Percentiles rank a stretch among this genome's conserved stretches.
Conservation (phyloP, 495 filamentous ascomycete species). For the Podospora tetraspora region DNA sequence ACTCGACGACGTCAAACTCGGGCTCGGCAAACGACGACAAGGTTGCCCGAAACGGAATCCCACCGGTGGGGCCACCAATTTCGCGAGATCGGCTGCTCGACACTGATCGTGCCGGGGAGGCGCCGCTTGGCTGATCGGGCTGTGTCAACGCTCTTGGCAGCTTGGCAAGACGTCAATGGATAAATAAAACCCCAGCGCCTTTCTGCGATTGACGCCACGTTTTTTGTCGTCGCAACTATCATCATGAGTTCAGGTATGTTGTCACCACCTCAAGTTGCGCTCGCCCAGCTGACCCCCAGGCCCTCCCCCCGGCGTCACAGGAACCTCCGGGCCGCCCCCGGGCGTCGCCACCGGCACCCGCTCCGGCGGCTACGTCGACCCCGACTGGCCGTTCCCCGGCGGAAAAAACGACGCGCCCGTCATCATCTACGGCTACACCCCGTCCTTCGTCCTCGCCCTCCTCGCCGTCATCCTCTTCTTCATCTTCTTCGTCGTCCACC, state of each 20-base stretch:
- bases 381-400: conserved; percentile 30
- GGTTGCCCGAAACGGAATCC: background rate
- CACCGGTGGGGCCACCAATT: background rate
- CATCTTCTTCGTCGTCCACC: conserved; percentile 27
- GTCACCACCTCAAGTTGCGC: no score
- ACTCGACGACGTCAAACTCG: no score
- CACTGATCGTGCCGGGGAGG: background rate
- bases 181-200: background rate
- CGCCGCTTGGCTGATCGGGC: background rate
- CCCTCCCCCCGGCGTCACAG: conserved; percentile 9
- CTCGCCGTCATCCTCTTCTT: conserved; percentile 27
- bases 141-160: background rate
- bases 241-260: background rate
- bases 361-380: conserved; percentile 27
- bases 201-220: background rate
- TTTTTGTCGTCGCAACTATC: background rate
- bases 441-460: conserved; percentile 29
- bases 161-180: background rate
- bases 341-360: conserved; percentile 5
- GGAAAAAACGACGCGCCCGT: conserved; percentile 23
- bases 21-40: background rate
- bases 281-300: background rate
- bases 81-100: background rate
- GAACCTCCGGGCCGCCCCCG: conserved; percentile 6
- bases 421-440: conserved; percentile 33